A percentile compares a stretch with the other conserved stretches of the same genome.
Evolutionary conservation across 2,329 filamentous ascomycete species (phyloP).

Genomic region (Penicillium expansum): DNA sequence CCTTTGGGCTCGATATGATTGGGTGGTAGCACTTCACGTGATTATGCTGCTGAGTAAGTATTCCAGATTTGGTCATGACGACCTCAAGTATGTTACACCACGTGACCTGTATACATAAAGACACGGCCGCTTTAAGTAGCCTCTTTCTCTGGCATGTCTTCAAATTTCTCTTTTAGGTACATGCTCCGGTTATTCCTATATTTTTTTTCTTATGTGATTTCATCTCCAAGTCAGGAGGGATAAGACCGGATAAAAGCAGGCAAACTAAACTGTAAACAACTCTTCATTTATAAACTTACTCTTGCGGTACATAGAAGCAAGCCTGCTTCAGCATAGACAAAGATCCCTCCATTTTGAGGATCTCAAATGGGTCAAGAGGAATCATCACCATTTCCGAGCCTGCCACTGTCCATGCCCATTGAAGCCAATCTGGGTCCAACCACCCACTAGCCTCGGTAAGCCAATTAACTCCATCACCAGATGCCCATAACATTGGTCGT

Average conservation of each 20-base stretch:
- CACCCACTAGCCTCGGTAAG: constrained; percentile 31
- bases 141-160: not conserved
- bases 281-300: constrained; percentile 5
- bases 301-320: constrained; percentile 40
- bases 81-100: not conserved
- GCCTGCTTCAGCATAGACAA: constrained; percentile 30
- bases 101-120: not conserved
- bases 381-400: constrained; percentile 41
- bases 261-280: not conserved
- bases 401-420: constrained; percentile 45
- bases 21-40: constrained; percentile 33
- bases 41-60: constrained; percentile 17
- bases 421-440: constrained; percentile 39
- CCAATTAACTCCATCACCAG: constrained; percentile 17
- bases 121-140: not conserved
- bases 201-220: not conserved
- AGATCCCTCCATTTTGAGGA: constrained; percentile 26
- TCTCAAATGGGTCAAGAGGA: constrained; percentile 34
- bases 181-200: too few species aligned
- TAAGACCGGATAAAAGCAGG: not conserved
- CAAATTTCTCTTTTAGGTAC: not conserved
- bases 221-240: too few species aligned
- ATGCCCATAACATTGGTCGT: constrained; percentile 15
- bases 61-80: constrained; percentile 14
- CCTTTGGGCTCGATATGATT: constrained; percentile 39